phyloP scores from a whole-genome alignment of 2,329 filamentous ascomycete species.

The Cladosporium sp. region DNA sequence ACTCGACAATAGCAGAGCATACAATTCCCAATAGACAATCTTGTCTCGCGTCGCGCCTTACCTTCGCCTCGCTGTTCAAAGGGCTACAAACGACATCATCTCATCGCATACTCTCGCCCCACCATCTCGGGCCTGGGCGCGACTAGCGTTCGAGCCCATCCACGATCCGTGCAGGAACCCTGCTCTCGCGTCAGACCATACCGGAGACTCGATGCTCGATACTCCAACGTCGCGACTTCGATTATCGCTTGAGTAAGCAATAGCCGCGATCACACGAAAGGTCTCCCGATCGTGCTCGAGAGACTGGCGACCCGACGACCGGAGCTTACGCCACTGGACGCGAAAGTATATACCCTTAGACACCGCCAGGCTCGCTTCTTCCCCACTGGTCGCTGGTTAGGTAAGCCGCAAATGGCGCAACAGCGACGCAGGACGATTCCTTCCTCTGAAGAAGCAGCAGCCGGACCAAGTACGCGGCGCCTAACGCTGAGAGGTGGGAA shows the following conservation, averaged over 20 bases:
- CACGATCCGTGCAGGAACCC: background rate
- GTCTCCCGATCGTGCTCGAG: no score
- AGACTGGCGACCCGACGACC: background rate
- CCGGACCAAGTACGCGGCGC: background rate
- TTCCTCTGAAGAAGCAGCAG: background rate
- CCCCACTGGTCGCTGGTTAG: background rate
- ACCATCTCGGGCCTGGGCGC: background rate
- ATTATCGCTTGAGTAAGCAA: background rate
- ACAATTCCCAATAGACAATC: no score
- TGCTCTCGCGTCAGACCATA: background rate
- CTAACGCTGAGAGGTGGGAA: slow-evolving; percentile 1
- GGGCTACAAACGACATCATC: background rate
- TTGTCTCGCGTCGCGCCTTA: no score
- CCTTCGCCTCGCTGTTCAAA: background rate
- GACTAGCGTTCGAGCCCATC: background rate
- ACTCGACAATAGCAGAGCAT: no score
- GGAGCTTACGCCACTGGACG: background rate
- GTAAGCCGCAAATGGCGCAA: slow-evolving; percentile 3
- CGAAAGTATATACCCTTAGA: background rate
- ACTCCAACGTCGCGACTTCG: background rate
- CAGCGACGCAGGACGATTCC: background rate
- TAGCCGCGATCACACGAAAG: no score
- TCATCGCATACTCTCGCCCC: background rate
- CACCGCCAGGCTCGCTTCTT: background rate
- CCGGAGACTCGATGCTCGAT: background rate